Evolutionary conservation across 768 basidiomycete genomes (phyloP), one percentile per base, ranked within the genome.

Genomic region (Hericium erinaceus): DNA sequence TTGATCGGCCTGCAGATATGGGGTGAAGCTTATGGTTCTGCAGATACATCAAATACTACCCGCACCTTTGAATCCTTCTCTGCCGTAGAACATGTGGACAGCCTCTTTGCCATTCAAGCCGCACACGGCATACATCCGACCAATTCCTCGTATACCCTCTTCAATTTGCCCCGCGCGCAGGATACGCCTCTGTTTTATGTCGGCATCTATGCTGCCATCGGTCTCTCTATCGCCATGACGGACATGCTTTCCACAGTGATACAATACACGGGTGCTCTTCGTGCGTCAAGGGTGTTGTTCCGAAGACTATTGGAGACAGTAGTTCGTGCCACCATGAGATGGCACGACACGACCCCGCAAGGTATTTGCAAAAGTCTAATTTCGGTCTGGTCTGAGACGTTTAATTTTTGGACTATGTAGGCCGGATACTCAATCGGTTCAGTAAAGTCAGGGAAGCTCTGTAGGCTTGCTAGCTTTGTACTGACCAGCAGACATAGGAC

Each of bases 371-470:
- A 52, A 5, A 46, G 3, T 46, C 44, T n/a, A 7, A 33, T 33
- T 46, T 20, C 15, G 6, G 11, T 46, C 16, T n/a, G 11, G 13
- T n/a, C n/a, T n/a, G 44, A 46, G n/a, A 46, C 20, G 11, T 46
- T 18, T 46, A 20, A 46, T 20, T 9, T 46, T 18, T 8, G 9
- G 20, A 20, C 55, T 39, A 57, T 26, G 55, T 66, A 82, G 89
- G 90, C 39, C 85, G 89, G 3, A 85, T 94, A 78, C 75, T 94
- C 62, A 94, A 93, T 69, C 81, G 92, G 4, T 93, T 94, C 65
- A 86, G 83, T 64, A 87, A 84, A 69, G 80, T 79, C 46, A 53
- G 64, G 22, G 52, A 7, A 33, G 2, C 44, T 33, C 44, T 33
- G n/a, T n/a, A 16, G 38, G 16, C 7, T 13, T 8, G 20, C 24